Evolutionary conservation across 768 basidiomycete species (phyloP).

Genomic region (Cystoderma amianthinum): DNA sequence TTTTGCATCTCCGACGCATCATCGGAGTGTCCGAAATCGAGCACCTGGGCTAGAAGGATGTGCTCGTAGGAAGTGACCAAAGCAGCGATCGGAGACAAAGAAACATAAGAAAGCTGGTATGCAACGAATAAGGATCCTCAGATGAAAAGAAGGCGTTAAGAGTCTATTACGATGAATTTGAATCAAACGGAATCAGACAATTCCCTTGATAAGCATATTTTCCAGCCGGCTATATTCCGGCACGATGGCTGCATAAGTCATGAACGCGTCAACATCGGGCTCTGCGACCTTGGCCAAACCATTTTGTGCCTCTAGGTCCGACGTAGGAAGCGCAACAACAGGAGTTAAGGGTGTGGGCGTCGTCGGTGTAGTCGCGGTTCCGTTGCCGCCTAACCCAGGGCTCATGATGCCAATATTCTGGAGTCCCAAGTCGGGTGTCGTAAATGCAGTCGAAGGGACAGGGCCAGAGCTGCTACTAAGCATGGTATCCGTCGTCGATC

Average conservation of each 20-base stretch:
- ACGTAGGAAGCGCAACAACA: slow-evolving; percentile 64
- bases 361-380: slow-evolving; percentile 30
- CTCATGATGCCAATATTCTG: slow-evolving; percentile 18
- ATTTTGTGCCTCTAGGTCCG: slow-evolving; percentile 65
- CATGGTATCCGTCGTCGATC: slow-evolving; percentile 29
- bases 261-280: slow-evolving; percentile 77
- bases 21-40: too few relatives aligned
- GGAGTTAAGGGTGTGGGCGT: slow-evolving; percentile 60
- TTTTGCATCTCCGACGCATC: too few relatives aligned
- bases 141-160: too few relatives aligned
- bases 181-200: slow-evolving; percentile 23
- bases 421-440: slow-evolving; percentile 54
- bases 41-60: too few relatives aligned
- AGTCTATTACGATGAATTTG: too few relatives aligned
- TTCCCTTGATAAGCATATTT: slow-evolving; percentile 66
- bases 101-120: too few relatives aligned
- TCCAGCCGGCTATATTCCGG: slow-evolving; percentile 80
- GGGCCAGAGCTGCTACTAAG: slow-evolving; percentile 20
- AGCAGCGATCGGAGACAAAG: too few relatives aligned
- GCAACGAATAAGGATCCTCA: too few relatives aligned
- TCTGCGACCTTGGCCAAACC: slow-evolving; percentile 81
- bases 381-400: slow-evolving; percentile 23
- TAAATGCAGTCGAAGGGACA: slow-evolving; percentile 41
- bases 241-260: slow-evolving; percentile 81
- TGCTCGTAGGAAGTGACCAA: too few relatives aligned